phyloP scores from a whole-genome alignment of 495 filamentous ascomycete genomes.

The Copromyces sp. region DNA sequence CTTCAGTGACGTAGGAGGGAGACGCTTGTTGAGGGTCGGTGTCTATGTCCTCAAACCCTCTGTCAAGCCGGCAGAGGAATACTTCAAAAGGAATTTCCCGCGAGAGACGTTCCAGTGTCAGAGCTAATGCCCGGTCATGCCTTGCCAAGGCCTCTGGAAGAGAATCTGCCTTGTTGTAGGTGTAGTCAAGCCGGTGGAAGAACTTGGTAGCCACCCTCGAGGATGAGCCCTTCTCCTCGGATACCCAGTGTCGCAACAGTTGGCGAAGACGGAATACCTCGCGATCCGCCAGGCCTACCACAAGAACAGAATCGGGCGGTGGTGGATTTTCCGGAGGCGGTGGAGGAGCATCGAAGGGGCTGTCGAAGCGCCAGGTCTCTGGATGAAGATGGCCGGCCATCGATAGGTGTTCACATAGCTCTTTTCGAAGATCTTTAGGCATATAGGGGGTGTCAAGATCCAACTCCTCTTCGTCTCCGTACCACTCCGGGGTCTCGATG shows the following conservation, averaged over 20 bases:
- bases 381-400: no score
- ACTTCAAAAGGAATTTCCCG: slow-evolving; percentile 7
- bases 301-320: no score
- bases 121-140: slow-evolving; percentile 3
- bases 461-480: no score
- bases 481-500: no score
- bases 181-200: slow-evolving; percentile 7
- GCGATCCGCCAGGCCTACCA: no score
- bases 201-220: slow-evolving; percentile 1
- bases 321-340: no score
- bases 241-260: slow-evolving; percentile 7
- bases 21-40: background rate
- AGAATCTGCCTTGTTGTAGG: background rate
- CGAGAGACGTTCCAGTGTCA: background rate
- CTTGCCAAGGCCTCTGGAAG: background rate
- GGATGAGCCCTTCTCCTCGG: slow-evolving; percentile 1
- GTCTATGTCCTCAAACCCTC: background rate
- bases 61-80: slow-evolving; percentile 9
- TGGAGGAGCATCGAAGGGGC: no score
- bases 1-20: slow-evolving; percentile 2
- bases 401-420: no score
- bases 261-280: background rate
- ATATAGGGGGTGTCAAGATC: no score
- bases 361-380: no score
- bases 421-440: no score